Conservation (phyloP, 2,329 filamentous ascomycete species). For the Triangularia verruculosa region DNA sequence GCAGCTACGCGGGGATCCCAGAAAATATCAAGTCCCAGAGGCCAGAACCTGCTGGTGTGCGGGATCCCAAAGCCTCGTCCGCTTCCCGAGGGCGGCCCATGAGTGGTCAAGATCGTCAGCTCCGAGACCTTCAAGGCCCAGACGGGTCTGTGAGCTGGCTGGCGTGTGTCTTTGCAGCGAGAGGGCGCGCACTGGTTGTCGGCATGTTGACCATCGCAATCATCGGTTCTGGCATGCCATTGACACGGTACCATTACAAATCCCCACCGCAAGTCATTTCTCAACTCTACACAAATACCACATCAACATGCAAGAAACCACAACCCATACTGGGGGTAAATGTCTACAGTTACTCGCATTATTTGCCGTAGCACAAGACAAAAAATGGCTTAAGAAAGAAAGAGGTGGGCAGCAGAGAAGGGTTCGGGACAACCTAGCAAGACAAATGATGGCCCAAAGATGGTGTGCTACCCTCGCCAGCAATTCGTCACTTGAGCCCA, state of each 20-base stretch:
- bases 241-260: background rate
- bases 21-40: background rate
- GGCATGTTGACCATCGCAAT: background rate
- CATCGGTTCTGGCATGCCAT: background rate
- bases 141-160: background rate
- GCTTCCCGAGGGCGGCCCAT: background rate
- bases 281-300: no score
- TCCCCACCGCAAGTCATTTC: background rate
- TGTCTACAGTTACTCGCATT: background rate
- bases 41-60: background rate
- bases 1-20: background rate
- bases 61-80: background rate
- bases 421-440: background rate
- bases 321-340: background rate
- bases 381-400: background rate
- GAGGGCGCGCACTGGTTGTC: background rate
- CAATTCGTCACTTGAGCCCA: background rate
- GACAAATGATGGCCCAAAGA: background rate
- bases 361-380: background rate
- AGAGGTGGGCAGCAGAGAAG: background rate
- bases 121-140: background rate
- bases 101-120: background rate
- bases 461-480: background rate
- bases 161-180: background rate
- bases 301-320: background rate